Evolutionary conservation across 2,329 filamentous ascomycete genomes (phyloP), one percentile per base, ranked within the genome.

Genomic region (Tympanopsis confertula): DNA sequence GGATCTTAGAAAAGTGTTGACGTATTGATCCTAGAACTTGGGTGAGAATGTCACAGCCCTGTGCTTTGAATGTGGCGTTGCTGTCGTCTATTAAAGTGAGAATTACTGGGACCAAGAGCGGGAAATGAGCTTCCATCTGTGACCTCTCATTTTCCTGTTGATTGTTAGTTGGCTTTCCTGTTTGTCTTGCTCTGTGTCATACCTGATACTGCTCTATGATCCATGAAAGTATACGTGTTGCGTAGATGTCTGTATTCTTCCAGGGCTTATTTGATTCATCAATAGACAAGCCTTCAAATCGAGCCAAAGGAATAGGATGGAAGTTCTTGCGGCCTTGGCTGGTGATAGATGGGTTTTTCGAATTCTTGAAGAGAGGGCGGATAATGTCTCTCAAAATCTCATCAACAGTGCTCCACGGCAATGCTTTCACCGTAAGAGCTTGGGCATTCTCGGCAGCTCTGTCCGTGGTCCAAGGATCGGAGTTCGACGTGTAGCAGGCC

Each of bases 1-100:
- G 65, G 2, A 80, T 63, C 4, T 56, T 50, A 2, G 59, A 44
- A 0, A 74, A 68, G 32, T 74, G 72, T 37, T 62, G 67, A 10
- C 30, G 7, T 10, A 33, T 33, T 33, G 30, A 15, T 13, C 53
- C 43, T 28, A 87, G 63, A 40, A 89, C 74, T 0, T 50, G 38
- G 1, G 53, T 46, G 3, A 84, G 60, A 3, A 78, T 56, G 2
- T 56, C 45, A 13, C 84, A 70, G 1, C 79, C 81, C 19, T 61
- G 62, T 2, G 58, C 53, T 43, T 79, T 76, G 42, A 74, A 61
- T 2, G 53, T 44, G 0, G 64, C 63, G 17, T 72, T 63, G 13
- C 66, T 51, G 46, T 86, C 80, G 51, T 88, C 83, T 19, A 78
- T 57, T 4, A 89, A 66, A 0, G 75, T 73, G 4, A 89, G 64